These are phyloP conservation scores for Saccharomycopsis sp. DNA, from an alignment of 805 yeast species.

Conservation along the genomic window DNA sequence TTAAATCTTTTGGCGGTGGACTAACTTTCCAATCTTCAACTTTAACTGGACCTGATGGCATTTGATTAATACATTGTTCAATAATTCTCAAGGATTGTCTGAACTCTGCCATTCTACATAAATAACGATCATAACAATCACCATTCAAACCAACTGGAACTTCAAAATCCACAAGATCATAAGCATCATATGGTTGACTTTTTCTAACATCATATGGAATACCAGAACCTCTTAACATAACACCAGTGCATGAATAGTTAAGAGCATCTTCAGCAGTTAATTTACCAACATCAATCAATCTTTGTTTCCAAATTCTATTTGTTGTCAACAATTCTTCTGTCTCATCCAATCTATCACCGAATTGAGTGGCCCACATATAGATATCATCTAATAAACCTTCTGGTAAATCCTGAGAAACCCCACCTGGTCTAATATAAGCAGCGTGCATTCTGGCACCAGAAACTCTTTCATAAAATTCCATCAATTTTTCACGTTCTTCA, in stretches of 20 bases:
- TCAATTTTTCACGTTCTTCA: slow-evolving; percentile 85
- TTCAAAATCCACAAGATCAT: slow-evolving; percentile 77
- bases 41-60: slow-evolving; percentile 88
- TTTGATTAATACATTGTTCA: slow-evolving; percentile 81
- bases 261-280: slow-evolving; percentile 82
- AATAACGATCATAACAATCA: slow-evolving; percentile 85
- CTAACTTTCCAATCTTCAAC: slow-evolving; percentile 81
- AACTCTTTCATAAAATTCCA: slow-evolving; percentile 88
- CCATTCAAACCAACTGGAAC: slow-evolving; percentile 81
- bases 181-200: slow-evolving; percentile 84
- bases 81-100: slow-evolving; percentile 84
- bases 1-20: slow-evolving; percentile 70
- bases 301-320: slow-evolving; percentile 85
- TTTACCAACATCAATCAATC: slow-evolving; percentile 72
- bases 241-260: slow-evolving; percentile 72
- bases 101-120: slow-evolving; percentile 84
- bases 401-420: slow-evolving; percentile 82
- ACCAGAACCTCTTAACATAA: slow-evolving; percentile 88
- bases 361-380: slow-evolving; percentile 94
- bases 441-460: slow-evolving; percentile 85
- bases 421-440: slow-evolving; percentile 87
- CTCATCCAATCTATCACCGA: slow-evolving; percentile 87
- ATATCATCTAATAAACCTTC: slow-evolving; percentile 81
- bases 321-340: slow-evolving; percentile 83
- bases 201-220: slow-evolving; percentile 79